Base-by-base conservation (phyloP, 176 grass and related monocot genomes). In the Zizania latifolia region DNA sequence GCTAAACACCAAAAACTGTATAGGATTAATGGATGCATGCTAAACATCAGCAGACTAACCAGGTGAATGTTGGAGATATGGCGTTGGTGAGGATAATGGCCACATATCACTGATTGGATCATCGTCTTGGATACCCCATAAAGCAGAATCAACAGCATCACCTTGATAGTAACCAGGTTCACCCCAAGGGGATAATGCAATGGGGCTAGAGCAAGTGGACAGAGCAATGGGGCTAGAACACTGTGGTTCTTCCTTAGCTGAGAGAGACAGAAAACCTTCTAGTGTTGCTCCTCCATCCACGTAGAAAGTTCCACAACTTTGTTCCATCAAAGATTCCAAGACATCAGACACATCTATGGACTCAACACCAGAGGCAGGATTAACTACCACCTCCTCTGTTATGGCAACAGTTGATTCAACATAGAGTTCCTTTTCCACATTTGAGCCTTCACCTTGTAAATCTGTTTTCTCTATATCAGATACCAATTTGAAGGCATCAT, bases 121-220 rank as follows among this genome's bases (percentile, higher is more conserved):
- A 55, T 89, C 76, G 44, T 89, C 76, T 43, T 74, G 62, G 22
- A 76, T 48, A 62, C 73, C 84, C 89, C 84, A 89, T 17, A 85
- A 45, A 53, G 59, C 55, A 84, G 74, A 85, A 83, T 77, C 77
- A 73, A 88, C 69, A 78, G 50, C 22, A 46, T 78, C 77, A 16
- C 81, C 78, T 64, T 73, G 77, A 61, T 81, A 82, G 75, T 87
- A 90, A 78, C 67, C 72, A 59, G 82, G 38, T 87, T 82, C 82
- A 41, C 78, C 76, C 78, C 81, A 74, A 28, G 84, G 81, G 58
- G 85, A 87, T 71, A 86, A 57, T 77, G 80, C 71, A 27, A 80
- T 81, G 6, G 74, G 84, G 67, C 86, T 76, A 63, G 76, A 92
- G 46, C 71, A 74, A 19, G 84, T 78, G 53, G 85, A 87, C 56